Percentiles rank a stretch among this genome's conserved stretches.
Evolutionary conservation across 306 rosid genomes (phyloP).

Genomic region (Glycine soja): DNA sequence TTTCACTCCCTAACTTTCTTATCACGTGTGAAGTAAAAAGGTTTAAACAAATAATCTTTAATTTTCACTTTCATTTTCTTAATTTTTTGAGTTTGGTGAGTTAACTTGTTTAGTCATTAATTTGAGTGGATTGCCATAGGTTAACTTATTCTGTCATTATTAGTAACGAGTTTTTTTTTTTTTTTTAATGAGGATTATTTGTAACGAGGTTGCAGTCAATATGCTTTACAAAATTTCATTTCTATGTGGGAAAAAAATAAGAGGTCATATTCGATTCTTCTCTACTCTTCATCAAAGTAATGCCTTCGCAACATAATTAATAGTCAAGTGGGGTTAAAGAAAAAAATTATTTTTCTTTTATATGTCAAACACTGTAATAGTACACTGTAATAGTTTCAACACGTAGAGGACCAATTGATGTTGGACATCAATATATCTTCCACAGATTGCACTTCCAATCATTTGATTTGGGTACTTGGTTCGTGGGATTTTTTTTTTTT

Average conservation of each 20-base stretch:
- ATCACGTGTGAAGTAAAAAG: neutral
- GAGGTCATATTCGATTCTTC: constrained; percentile 1
- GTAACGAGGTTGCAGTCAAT: neutral
- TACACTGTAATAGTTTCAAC: neutral
- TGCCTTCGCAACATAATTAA: neutral
- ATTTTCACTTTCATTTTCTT: neutral
- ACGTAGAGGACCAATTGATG: neutral
- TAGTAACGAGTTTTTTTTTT: too few species aligned
- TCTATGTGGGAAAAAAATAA: neutral
- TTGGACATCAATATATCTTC: constrained; percentile 9
- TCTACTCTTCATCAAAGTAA: constrained; percentile 12
- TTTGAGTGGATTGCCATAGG: neutral
- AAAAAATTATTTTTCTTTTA: neutral
- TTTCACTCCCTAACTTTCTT: neutral
- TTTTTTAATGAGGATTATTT: neutral
- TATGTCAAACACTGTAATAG: neutral
- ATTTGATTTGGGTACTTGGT: constrained; percentile 16
- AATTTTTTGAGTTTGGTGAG: neutral
- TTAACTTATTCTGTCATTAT: neutral
- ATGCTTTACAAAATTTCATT: neutral
- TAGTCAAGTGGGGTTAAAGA: neutral
- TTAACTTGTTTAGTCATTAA: neutral
- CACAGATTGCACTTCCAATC: neutral
- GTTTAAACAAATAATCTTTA: neutral
- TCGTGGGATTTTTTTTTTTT: neutral